Base-by-base conservation (phyloP, 352 stramenopile species). In the Phytophthora podocarpi region DNA sequence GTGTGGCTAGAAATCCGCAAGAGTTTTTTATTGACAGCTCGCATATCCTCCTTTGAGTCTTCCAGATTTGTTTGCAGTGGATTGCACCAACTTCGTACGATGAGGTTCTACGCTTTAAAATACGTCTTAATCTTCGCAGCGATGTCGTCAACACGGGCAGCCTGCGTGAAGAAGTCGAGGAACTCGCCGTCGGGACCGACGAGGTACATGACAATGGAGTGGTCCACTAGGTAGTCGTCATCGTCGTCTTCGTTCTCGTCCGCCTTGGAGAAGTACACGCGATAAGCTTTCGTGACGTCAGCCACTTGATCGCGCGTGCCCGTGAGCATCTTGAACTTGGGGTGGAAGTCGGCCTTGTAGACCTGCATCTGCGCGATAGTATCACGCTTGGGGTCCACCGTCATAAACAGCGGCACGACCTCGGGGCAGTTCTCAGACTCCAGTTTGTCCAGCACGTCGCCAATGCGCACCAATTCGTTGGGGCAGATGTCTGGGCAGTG, bases 151-250 rank as follows among this genome's bases (percentile, higher is more conserved):
- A 97, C 90, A 64, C 90, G 81, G 65, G 97, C 98, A 50, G 91
- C 91, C 79, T 99, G 97, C 60, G 97, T 99, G 73, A 99, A 99
- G 71, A 99, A 99, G 72, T 99, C 97, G 16, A 98, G 78, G 68
- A 99, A 98, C 67, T 99, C 89, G 46, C 98, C 98, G 42, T 98
- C 90, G 2, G 97, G 92, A 1, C 88, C 88, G 50, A 99, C 83
- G 60, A 99, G 96, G 79, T 99, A 99, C 80, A 99, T 97, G 31
- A 99, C 97, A 78, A 99, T 99, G 27, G 95, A 99, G 80, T 99
- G 98, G 80, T 99, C 98, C 5, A 99, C 97, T n/a, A 99, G 80
- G 75, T 99, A 99, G 70, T 99, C 97, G 52, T 99, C 97, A 72
- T 99, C 97, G 61, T 96, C 86, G 34, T 95, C 85, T 16, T 99